Percentiles rank a stretch among this genome's conserved stretches.
These are phyloP conservation scores for Akanthomyces dipterigenus DNA, from an alignment of 2,329 filamentous ascomycete species.

Conservation along the genomic window DNA sequence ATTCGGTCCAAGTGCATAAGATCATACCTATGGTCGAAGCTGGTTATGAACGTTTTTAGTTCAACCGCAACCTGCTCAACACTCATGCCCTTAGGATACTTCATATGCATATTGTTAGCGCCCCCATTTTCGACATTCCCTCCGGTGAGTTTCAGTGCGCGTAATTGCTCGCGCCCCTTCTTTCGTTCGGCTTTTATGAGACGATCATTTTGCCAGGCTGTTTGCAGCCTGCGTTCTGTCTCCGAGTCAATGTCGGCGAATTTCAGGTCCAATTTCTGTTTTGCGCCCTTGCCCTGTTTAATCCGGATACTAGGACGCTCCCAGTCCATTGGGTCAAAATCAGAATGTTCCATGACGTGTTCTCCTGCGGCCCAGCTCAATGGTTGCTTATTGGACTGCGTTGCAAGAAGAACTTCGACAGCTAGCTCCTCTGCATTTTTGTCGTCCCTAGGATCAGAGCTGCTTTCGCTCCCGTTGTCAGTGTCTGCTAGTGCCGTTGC, in stretches of 20 bases:
- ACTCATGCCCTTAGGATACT: conserved; percentile 67
- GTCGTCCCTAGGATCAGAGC: background rate
- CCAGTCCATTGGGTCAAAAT: conserved; percentile 82
- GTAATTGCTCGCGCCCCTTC: conserved; percentile 60
- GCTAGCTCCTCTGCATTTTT: background rate
- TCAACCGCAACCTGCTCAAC: conserved; percentile 66
- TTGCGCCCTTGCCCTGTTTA: conserved; percentile 57
- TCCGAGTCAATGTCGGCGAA: conserved; percentile 59
- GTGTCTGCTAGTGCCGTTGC: background rate
- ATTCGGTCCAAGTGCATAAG: background rate
- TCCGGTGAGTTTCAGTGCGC: conserved; percentile 59
- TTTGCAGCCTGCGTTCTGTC: conserved; percentile 51
- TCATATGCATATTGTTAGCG: conserved; percentile 55
- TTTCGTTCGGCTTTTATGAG: conserved; percentile 66
- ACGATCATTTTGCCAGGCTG: conserved; percentile 60
- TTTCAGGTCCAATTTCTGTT: conserved; percentile 37
- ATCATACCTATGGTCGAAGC: conserved; percentile 52
- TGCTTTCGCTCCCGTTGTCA: background rate
- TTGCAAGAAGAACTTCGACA: background rate
- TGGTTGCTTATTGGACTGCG: conserved; percentile 25
- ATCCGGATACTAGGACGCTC: conserved; percentile 58
- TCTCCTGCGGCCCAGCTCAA: conserved; percentile 25
- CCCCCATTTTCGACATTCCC: conserved; percentile 47
- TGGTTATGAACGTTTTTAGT: conserved; percentile 62
- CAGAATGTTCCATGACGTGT: conserved; percentile 41